Base-by-base conservation (phyloP, 768 basidiomycete species). In the Mycena alexandri region DNA sequence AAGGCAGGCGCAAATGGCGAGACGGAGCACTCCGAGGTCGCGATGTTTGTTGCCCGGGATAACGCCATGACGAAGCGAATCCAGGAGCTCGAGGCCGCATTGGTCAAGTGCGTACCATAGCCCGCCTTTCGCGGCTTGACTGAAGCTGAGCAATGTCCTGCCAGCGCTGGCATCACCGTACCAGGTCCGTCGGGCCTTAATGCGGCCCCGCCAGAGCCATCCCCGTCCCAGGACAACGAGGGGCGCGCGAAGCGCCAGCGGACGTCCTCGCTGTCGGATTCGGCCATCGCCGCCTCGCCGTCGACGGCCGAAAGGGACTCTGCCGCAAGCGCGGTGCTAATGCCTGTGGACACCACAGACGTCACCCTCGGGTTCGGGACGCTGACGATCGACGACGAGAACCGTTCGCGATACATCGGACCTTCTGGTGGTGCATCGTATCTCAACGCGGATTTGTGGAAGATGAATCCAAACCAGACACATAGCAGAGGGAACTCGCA, bases 1-100 rank as follows among this genome's bases (percentile, higher is more conserved):
- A 68, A 71, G 19, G 19, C 46, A 14, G 66, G 61, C 17, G 12
- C 47, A 12, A 24, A 29, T 14, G 53, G 61, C 21, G 65, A 70
- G 22, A 44, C 53, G 19, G 55, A 58, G 41, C 52, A 61, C 56
- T 62, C 67, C 5, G 74, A 75, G 34, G 74, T 75, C 22, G 74
- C 74, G 14, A 71, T 75, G 71, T 75, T 75, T 34, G 68, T 75
- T 17, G 72, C 74, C 36, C 63, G 74, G 29, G 74, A 75, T 41
- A 66, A 46, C n/a, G 74, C 74, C 14, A 75, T 75, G 74, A 34
- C 67, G 14, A 75, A 73, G 43, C 72, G 74, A 10, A 75, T 75
- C 21, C 72, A 73, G 38, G 74, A 73, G 61, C 71, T 75, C 22
- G 74, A 75, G 61, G 61, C 68, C 9, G 72, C 74, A n/a, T 52